Conservation (phyloP, 1,139 yeast genomes). For the Suhomyces bribrorum region DNA sequence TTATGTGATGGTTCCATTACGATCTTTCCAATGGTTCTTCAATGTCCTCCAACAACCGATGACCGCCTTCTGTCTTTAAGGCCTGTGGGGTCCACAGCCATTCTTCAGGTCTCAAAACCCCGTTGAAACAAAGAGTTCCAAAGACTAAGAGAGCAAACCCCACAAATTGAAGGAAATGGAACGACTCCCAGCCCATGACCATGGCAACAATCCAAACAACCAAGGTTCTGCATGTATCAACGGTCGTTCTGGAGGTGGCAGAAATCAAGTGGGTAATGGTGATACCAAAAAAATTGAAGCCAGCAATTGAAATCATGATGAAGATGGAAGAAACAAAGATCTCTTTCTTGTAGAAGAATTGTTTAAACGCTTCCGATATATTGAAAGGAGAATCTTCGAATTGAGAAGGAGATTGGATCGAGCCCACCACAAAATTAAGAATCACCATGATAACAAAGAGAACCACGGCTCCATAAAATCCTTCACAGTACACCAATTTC, state of each 20-base stretch:
- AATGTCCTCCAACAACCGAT: constrained; percentile 5
- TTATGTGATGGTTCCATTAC: neutral
- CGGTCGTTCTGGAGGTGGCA: constrained; percentile 79
- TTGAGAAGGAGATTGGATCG: constrained; percentile 27
- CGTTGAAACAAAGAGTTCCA: constrained; percentile 77
- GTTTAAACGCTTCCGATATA: constrained; percentile 49
- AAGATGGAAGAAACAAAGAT: constrained; percentile 57
- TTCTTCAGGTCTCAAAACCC: constrained; percentile 54
- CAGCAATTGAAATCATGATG: constrained; percentile 72
- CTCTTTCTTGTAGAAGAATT: constrained; percentile 44
- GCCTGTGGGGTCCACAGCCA: constrained; percentile 47
- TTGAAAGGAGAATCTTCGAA: constrained; percentile 58
- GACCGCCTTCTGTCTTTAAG: constrained; percentile 7
- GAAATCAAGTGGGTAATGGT: constrained; percentile 65
- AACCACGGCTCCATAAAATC: constrained; percentile 60
- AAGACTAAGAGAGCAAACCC: constrained; percentile 68
- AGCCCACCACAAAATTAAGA: constrained; percentile 45
- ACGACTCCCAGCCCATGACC: constrained; percentile 75
- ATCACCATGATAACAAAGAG: constrained; percentile 47
- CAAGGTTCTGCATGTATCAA: constrained; percentile 76
- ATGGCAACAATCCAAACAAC: constrained; percentile 79
- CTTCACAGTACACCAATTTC: constrained; percentile 74
- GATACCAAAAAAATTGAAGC: constrained; percentile 75
- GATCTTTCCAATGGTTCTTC: constrained; percentile 9
- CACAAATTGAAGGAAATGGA: constrained; percentile 57